Evolutionary conservation across 2,329 filamentous ascomycete species (phyloP).

Genomic region (Didymella pinodella): DNA sequence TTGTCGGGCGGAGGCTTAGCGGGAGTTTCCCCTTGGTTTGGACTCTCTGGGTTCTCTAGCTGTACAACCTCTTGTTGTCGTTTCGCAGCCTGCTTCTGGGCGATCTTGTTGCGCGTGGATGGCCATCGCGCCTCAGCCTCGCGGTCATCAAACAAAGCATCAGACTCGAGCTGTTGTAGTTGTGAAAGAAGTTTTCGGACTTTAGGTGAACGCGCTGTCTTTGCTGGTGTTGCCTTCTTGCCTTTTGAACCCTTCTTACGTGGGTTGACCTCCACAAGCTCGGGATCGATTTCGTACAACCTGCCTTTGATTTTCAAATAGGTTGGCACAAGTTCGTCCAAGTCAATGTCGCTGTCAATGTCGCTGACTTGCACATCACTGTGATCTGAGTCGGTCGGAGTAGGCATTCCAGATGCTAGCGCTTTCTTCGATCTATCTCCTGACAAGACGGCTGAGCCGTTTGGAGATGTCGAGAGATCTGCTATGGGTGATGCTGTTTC

Average conservation of each 20-base stretch:
- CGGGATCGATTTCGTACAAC: slow-evolving; percentile 57
- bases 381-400: slow-evolving; percentile 25
- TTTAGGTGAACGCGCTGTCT: slow-evolving; percentile 52
- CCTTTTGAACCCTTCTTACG: slow-evolving; percentile 44
- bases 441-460: not conserved
- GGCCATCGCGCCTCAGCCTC: slow-evolving; percentile 58
- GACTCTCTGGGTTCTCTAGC: not conserved
- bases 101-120: slow-evolving; percentile 53
- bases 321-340: slow-evolving; percentile 67
- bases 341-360: slow-evolving; percentile 59
- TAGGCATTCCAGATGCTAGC: slow-evolving; percentile 8
- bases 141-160: slow-evolving; percentile 59
- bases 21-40: not conserved
- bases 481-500: slow-evolving; percentile 3
- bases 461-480: not conserved
- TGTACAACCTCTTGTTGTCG: slow-evolving; percentile 23
- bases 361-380: slow-evolving; percentile 56
- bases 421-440: not conserved
- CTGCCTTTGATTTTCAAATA: slow-evolving; percentile 77
- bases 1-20: not conserved
- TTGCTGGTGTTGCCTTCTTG: slow-evolving; percentile 28
- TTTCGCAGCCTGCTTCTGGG: slow-evolving; percentile 48
- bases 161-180: slow-evolving; percentile 76
- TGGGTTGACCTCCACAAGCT: slow-evolving; percentile 63
- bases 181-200: slow-evolving; percentile 75